Conservation (phyloP, 768 basidiomycete genomes). For the Boletus sp. region DNA sequence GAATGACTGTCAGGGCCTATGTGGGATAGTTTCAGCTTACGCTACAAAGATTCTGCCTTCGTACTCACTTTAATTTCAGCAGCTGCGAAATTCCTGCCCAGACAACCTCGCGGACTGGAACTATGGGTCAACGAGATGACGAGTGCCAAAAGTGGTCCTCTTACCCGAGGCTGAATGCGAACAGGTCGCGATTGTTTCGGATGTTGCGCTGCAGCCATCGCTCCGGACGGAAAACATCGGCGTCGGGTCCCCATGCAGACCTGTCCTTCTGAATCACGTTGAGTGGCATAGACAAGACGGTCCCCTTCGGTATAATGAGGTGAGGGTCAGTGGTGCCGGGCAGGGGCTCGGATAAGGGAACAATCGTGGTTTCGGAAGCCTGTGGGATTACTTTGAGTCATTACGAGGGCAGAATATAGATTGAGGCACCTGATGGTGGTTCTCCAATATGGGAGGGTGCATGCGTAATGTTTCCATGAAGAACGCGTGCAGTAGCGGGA, state of each 20-base stretch:
- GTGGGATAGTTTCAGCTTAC: not conserved
- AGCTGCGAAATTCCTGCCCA: constrained; percentile 56
- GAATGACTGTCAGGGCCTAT: constrained; percentile 43
- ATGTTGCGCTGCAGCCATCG: constrained; percentile 54
- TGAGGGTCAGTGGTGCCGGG: constrained; percentile 40
- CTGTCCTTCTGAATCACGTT: constrained; percentile 55
- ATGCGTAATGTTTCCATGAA: constrained; percentile 60
- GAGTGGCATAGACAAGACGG: constrained; percentile 50
- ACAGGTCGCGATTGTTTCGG: constrained; percentile 40
- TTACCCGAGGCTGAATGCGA: constrained; percentile 60
- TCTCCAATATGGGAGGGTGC: constrained; percentile 60
- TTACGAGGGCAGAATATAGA: not conserved
- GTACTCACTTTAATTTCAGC: constrained; percentile 55
- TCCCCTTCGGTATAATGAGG: constrained; percentile 55
- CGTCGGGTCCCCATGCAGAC: constrained; percentile 58
- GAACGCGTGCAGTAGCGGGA: constrained; percentile 57
- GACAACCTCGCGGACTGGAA: constrained; percentile 54
- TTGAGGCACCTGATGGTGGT: constrained; percentile 53
- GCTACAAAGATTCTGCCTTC: constrained; percentile 19
- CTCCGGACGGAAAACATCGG: constrained; percentile 53
- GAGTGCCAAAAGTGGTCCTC: constrained; percentile 10
- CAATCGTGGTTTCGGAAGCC: constrained; percentile 48
- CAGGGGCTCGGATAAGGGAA: constrained; percentile 55
- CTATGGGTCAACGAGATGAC: constrained; percentile 10
- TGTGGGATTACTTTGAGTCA: constrained; percentile 19